These are phyloP conservation scores for Alternaria sp. DNA, from an alignment of 2,329 filamentous ascomycete species.

Conservation along the genomic window DNA sequence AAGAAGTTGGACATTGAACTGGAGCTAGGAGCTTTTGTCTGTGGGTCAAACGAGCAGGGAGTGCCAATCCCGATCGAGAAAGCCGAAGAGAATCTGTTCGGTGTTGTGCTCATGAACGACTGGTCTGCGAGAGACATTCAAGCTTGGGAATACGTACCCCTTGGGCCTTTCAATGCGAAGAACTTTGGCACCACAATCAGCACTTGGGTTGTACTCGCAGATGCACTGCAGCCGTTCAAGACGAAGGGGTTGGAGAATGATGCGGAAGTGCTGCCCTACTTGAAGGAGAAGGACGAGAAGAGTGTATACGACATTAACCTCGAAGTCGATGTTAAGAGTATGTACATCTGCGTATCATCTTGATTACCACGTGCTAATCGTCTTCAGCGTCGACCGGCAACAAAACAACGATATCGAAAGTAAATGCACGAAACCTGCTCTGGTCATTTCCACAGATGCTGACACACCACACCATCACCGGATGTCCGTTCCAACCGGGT, in stretches of 20 bases:
- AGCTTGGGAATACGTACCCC: constrained; percentile 81
- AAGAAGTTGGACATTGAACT: constrained; percentile 79
- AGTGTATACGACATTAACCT: constrained; percentile 73
- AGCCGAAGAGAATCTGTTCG: constrained; percentile 76
- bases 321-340: constrained; percentile 66
- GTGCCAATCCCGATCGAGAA: constrained; percentile 66
- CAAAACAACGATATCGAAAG: constrained; percentile 63
- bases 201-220: constrained; percentile 78
- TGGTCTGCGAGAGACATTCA: constrained; percentile 87
- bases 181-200: constrained; percentile 82
- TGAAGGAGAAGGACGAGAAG: constrained; percentile 66
- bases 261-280: constrained; percentile 64
- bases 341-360: constrained; percentile 11
- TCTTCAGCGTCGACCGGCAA: constrained; percentile 53
- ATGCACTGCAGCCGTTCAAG: constrained; percentile 75
- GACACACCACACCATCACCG: constrained; percentile 77
- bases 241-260: constrained; percentile 62
- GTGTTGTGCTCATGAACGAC: constrained; percentile 83
- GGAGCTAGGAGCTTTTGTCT: constrained; percentile 78
- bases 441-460: constrained; percentile 87
- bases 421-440: constrained; percentile 72
- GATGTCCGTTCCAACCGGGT: constrained; percentile 75
- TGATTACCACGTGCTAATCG: constrained; percentile 17
- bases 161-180: constrained; percentile 84
- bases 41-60: constrained; percentile 68